Evolutionary conservation across 805 yeast species (phyloP).

Genomic region (Kuraishia ogatae): DNA sequence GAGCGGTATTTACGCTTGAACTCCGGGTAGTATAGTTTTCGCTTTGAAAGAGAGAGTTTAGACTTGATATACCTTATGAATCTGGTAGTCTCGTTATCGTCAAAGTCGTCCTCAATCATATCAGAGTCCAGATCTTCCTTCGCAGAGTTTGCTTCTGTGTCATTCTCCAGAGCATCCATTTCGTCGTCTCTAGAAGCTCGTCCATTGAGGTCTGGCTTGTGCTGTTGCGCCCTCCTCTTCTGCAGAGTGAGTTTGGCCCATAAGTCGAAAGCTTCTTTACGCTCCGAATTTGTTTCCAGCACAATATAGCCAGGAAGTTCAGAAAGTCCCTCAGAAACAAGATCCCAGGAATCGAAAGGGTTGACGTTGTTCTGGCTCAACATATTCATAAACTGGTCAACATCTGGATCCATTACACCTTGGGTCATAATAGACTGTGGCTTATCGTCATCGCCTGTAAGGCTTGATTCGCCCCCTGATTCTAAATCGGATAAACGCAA

Average conservation of each 20-base stretch:
- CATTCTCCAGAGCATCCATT: background rate
- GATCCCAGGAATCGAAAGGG: conserved; percentile 16
- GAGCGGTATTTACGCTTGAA: conserved; percentile 14
- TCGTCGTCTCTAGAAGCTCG: background rate
- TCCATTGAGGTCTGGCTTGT: background rate
- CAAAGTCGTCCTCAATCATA: background rate
- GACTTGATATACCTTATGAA: background rate
- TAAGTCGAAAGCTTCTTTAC: conserved; percentile 1
- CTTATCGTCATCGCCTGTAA: background rate
- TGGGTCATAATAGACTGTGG: background rate
- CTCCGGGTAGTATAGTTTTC: conserved; percentile 17
- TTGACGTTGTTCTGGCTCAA: conserved; percentile 7
- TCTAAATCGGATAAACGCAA: background rate
- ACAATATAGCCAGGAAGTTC: conserved; percentile 14
- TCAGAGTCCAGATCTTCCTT: background rate
- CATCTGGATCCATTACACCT: background rate
- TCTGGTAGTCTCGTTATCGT: background rate
- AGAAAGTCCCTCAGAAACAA: conserved; percentile 12
- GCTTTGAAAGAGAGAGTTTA: conserved; percentile 1
- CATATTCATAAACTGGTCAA: conserved; percentile 8
- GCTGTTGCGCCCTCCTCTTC: background rate
- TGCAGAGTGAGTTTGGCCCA: conserved; percentile 1
- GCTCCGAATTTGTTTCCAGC: conserved; percentile 10
- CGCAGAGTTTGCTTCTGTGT: background rate
- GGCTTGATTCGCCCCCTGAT: background rate